phyloP scores from a whole-genome alignment of 2,329 filamentous ascomycete species.

The Alternaria burnsii region DNA sequence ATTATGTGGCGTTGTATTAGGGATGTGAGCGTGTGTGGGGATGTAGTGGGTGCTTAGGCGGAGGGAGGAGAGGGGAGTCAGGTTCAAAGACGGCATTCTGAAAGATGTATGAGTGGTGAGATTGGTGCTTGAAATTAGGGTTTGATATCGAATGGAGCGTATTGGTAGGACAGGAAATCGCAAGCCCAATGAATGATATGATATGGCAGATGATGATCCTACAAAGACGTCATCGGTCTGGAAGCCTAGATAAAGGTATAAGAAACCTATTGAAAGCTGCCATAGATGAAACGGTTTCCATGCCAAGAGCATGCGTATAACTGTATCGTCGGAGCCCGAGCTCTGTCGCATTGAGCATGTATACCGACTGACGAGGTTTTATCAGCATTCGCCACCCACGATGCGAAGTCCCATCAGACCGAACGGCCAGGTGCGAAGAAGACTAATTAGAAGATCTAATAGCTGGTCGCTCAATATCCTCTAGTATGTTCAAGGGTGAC shows the following conservation, averaged over 20 bases:
- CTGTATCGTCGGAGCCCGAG: background rate
- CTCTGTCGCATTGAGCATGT: background rate
- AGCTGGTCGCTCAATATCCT: background rate
- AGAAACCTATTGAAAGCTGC: background rate
- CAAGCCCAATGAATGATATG: background rate
- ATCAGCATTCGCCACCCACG: background rate
- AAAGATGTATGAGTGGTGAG: background rate
- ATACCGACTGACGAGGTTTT: background rate
- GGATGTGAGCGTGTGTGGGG: constrained; percentile 63
- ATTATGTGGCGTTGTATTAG: constrained; percentile 71
- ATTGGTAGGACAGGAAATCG: background rate
- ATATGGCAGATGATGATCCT: background rate
- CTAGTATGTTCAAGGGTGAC: background rate
- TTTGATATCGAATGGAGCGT: background rate
- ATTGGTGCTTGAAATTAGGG: background rate
- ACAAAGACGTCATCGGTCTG: constrained; percentile 4
- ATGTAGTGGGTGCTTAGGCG: constrained; percentile 68
- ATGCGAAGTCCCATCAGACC: background rate
- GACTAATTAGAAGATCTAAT: too few species aligned
- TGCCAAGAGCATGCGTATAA: background rate
- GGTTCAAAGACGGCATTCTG: constrained; percentile 27
- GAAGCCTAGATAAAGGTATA: background rate
- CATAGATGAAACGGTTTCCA: background rate
- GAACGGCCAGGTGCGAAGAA: background rate
- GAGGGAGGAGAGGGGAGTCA: constrained; percentile 61